Percentiles rank a stretch among this genome's conserved stretches.
phyloP scores from a whole-genome alignment of 176 grass and related monocot species.

The Rhipidocladum racemiflorum region DNA sequence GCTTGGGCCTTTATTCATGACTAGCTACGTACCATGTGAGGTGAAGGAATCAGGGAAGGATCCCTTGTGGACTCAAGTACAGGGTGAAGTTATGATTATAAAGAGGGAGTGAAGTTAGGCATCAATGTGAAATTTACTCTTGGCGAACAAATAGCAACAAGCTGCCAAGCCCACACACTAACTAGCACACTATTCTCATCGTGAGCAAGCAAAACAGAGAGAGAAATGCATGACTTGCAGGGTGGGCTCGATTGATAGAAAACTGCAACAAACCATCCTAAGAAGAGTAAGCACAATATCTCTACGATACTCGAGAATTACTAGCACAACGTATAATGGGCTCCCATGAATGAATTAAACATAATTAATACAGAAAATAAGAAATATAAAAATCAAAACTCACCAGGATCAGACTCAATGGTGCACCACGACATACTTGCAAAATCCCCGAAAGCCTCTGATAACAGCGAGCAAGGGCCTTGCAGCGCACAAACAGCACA shows the following conservation, averaged over 20 bases:
- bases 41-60: not conserved
- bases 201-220: not conserved
- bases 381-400: not conserved
- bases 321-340: not conserved
- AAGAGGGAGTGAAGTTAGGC: not conserved
- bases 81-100: not conserved
- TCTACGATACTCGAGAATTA: not conserved
- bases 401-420: conserved; percentile 92
- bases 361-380: not conserved
- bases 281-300: not conserved
- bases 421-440: conserved; percentile 90
- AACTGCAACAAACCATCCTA: not conserved
- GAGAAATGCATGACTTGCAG: not conserved
- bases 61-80: not conserved
- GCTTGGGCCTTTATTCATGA: not conserved
- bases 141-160: not conserved
- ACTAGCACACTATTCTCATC: not conserved
- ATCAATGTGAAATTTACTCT: not conserved
- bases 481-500: not conserved
- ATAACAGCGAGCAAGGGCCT: not conserved
- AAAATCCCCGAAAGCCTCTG: not conserved
- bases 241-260: not conserved
- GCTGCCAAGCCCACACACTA: not conserved
- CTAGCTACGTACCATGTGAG: not conserved
- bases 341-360: not conserved